Evolutionary conservation across 2,329 filamentous ascomycete species (phyloP), one percentile per base, ranked within the genome.

Genomic region (Purpureocillium lavendulum): DNA sequence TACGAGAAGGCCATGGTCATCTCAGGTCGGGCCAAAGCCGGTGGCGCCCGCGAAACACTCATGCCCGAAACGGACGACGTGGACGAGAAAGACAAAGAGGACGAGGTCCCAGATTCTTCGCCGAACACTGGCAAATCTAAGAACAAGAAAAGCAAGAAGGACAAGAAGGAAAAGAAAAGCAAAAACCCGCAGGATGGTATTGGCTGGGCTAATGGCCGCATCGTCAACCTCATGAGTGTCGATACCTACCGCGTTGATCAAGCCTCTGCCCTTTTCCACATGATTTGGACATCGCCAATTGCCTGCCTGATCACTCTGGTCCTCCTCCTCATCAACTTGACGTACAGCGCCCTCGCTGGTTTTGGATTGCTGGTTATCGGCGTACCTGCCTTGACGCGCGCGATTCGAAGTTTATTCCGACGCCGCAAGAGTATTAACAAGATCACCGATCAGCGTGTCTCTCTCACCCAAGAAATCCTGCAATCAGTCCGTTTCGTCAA

Each of bases 401-500:
- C 86, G 9, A 87, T 96, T 50, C 80, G 82, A 48, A 77, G 74
- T 38, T 68, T 97, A 13, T 87, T 96, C 60, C 66, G 65, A 13
- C 80, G 87, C 38, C 78, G 92, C 53, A 78, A 77, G 50, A 70
- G 62, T 24, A 96, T 97, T 68, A 97, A 96, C 71, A 89, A 88
- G 54, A 77, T 96, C 44, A 97, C 90, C 2, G 90, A 97, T 57
- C 85, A 94, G 62, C 79, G 90, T 46, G 89, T 97, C 7, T 84
- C 84, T 38, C 67, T 97, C 28, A 96, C 88, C 0, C 89, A 96
- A 56, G 90, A 97, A 57, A 94, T 97, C 38, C 56, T 97, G 12
- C 83, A 88, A 49, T 86, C 87, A 0, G 89, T 96, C 17, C 78
- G 89, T 18, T 96, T 97, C 54, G 90, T 97, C 63, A 97, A 97